phyloP scores from a whole-genome alignment of 257 asterid species.

The Mitragyna speciosa region DNA sequence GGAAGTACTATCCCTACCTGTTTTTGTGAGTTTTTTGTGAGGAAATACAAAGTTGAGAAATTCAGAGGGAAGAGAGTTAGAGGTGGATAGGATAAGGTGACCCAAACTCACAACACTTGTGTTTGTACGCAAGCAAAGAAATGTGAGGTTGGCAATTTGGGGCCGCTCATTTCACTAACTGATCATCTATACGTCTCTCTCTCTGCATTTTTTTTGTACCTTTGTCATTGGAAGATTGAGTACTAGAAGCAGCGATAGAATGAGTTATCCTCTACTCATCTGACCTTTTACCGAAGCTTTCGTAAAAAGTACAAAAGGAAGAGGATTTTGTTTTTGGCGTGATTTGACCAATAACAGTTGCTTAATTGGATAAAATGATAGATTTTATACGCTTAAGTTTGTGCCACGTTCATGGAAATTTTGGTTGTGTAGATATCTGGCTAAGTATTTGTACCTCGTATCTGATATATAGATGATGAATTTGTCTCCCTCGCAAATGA shows the following conservation, averaged over 20 bases:
- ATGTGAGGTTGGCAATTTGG: constrained; percentile 46
- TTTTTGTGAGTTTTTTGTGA: constrained; percentile 16
- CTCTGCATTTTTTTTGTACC: constrained; percentile 10
- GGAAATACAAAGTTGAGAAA: constrained; percentile 12
- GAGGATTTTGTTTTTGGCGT: constrained; percentile 17
- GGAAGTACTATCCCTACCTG: neutral
- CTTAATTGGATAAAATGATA: constrained; percentile 34
- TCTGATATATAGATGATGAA: no score
- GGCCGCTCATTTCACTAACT: constrained; percentile 56
- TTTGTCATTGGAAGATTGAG: constrained; percentile 11
- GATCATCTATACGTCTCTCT: constrained; percentile 22
- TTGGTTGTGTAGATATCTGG: neutral
- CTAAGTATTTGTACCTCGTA: neutral
- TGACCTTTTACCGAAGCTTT: constrained; percentile 4
- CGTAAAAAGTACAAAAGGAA: neutral
- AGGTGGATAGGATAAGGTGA: constrained; percentile 73
- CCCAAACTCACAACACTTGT: constrained; percentile 32
- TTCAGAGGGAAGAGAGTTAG: constrained; percentile 11
- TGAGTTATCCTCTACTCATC: constrained; percentile 10
- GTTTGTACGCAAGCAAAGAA: constrained; percentile 34
- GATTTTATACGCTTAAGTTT: constrained; percentile 37
- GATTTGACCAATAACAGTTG: constrained; percentile 24
- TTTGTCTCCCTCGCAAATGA: no score
- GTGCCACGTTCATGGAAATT: constrained; percentile 45
- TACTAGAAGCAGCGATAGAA: constrained; percentile 19